phyloP scores from a whole-genome alignment of 164 flowering plant genomes.

The Protea cynaroides region DNA sequence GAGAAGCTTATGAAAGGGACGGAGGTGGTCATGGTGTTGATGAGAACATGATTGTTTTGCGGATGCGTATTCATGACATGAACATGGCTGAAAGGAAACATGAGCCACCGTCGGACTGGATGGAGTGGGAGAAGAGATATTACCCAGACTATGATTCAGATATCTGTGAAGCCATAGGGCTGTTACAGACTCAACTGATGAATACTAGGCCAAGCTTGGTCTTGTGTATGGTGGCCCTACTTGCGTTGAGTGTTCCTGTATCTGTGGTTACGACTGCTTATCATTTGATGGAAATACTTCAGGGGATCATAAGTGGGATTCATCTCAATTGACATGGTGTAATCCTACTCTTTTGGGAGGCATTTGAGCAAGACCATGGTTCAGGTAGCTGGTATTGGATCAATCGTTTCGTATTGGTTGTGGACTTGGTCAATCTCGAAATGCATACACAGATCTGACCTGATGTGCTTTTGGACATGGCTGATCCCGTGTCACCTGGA shows the following conservation, averaged over 20 bases:
- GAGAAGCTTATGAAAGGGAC: background rate
- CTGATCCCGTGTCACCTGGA: no score
- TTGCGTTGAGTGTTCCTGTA: slow-evolving; percentile 31
- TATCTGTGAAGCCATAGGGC: slow-evolving; percentile 35
- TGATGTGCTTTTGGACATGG: no score
- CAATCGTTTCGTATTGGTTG: no score
- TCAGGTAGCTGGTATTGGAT: no score
- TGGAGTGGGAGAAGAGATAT: slow-evolving; percentile 55
- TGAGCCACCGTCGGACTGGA: slow-evolving; percentile 47
- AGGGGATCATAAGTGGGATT: slow-evolving; percentile 2
- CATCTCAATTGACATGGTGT: background rate
- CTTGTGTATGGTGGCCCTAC: slow-evolving; percentile 28
- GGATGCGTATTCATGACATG: slow-evolving; percentile 30
- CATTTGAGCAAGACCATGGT: no score
- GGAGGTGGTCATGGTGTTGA: slow-evolving; percentile 7
- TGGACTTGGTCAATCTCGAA: no score
- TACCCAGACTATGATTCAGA: slow-evolving; percentile 28
- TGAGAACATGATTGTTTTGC: slow-evolving; percentile 5
- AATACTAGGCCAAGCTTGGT: slow-evolving; percentile 51
- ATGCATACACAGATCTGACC: no score
- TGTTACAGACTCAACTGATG: slow-evolving; percentile 48
- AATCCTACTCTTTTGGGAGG: no score
- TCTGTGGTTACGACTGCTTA: slow-evolving; percentile 17
- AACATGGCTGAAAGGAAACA: slow-evolving; percentile 39
- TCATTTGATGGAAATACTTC: slow-evolving; percentile 18